Evolutionary conservation across 441 rosid genomes (phyloP).

Genomic region (Aquilaria agallochum): DNA sequence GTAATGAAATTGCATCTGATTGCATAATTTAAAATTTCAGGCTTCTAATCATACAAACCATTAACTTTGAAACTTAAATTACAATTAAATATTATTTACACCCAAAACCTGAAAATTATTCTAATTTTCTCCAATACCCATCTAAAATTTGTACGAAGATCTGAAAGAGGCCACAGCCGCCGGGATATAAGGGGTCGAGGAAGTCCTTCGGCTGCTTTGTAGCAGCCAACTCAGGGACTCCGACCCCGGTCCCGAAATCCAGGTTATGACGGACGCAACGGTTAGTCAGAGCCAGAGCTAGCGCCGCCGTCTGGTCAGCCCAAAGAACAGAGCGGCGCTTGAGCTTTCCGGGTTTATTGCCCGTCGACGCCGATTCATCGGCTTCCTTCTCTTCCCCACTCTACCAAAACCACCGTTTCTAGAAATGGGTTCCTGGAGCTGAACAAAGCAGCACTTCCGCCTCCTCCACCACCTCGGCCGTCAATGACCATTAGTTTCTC

Average conservation of each 20-base stretch:
- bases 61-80: too few relatives aligned
- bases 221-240: conserved; percentile 26
- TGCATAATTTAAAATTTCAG: too few relatives aligned
- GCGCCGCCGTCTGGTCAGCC: conserved; percentile 12
- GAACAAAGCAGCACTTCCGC: conserved; percentile 13
- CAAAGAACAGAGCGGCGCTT: conserved; percentile 30
- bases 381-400: conserved; percentile 66
- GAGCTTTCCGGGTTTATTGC: conserved; percentile 39
- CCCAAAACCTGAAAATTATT: too few relatives aligned
- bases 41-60: too few relatives aligned
- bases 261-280: conserved; percentile 25
- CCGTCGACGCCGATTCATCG: conserved; percentile 9
- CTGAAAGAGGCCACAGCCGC: conserved; percentile 59
- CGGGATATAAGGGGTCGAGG: conserved; percentile 76
- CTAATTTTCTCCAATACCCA: too few relatives aligned
- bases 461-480: not conserved
- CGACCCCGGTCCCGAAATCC: conserved; percentile 34
- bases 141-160: too few relatives aligned
- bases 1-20: too few relatives aligned
- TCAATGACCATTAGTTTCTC: conserved; percentile 48
- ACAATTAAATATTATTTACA: too few relatives aligned
- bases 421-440: not conserved
- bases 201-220: conserved; percentile 52
- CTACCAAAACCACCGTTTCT: conserved; percentile 12
- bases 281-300: conserved; percentile 8